Evolutionary conservation across 2,329 filamentous ascomycete species (phyloP), one percentile per base, ranked within the genome.

Genomic region (Neopestalotiopsis sp.): DNA sequence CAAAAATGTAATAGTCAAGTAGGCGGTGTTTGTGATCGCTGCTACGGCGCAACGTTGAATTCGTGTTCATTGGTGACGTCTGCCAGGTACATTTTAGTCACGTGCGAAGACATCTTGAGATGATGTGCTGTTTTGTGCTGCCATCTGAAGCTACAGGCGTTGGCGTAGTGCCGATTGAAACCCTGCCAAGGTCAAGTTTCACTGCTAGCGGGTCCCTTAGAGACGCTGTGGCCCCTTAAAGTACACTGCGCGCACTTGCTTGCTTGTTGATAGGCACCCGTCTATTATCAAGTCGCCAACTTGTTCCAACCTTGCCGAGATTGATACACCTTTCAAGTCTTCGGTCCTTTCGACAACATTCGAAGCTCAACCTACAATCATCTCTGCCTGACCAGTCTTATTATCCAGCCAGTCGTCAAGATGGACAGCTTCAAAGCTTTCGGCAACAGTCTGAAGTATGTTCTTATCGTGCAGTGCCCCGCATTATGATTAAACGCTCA

Each of bases 401-500:
- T 59, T 28, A 59, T 30, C 57, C 12, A 20, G 24, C 45, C 17
- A 53, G 24, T 28, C 57, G 59, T 71, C 68, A 79, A 72, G 69
- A 89, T 89, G 87, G 87, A 89, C 75, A 81, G 80, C 72, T 89
- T 89, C 82, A 88, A 87, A 78, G 87, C 83, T 74, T 81, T 89
- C 69, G 84, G 87, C 77, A 89, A 86, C 77, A 85, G 82, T 78
- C 78, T 89, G 76, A 86, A 83, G 87, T 89, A 81, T 68, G 83
- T 81, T 68, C 67, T 67, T 70, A 70, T 65, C 13, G 5, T 34
- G 69, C 67, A 66, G 69, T 65, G 42, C 66, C 69, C 67, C 68
- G 71, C 68, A 61, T 45, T 45, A 28, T 45, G 30, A 28, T 34
- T 40, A 30, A 45, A 49, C 34, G 34, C 40, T 49, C 34, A 64